Base-by-base conservation (phyloP, 768 basidiomycete genomes). In the Pulveroboletus sp. region DNA sequence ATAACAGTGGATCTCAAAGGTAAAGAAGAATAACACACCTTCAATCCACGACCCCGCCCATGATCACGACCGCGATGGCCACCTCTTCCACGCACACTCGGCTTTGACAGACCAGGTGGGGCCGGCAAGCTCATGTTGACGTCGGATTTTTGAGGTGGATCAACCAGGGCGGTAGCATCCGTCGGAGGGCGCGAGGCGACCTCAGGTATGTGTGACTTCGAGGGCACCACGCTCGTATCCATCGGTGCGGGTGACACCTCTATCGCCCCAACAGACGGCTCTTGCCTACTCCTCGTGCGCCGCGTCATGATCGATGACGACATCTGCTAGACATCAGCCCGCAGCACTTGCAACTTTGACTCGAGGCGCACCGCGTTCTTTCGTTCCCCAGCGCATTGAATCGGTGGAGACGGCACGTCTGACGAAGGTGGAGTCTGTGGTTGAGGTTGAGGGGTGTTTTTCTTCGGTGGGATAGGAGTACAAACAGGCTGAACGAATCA, bases 61-160 rank as follows among this genome's bases (percentile, higher is more conserved):
- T 29, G 27, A 42, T 5, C 6, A 36, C 22, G 31, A 12, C 1
- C 3, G 36, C 24, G 26, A 20, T 24, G 10, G 14, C 0, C 2
- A 22, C 12, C 14, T 27, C 5, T 34, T 34, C 30, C n/a, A 38
- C 40, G 50, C 10, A 16, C 17, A 36, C 2, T 19, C 8, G 42
- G 54, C 20, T 14, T 50, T 7, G 54, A 2, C 11, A 56, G 22
- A 27, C 53, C 54, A 1, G 63, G 50, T 0, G 62, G 51, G 16
- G 42, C 14, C n/a, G 57, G 47, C 19, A 57, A 22, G 29, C 14
- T 53, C 11, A 30, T 47, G 13, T n/a, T 34, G 12, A 8, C 23
- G 13, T n/a, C 31, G 13, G 6, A 20, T 12, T 43, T 41, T 17
- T 22, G 24, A 5, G 41, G 19, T 8, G 49, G n/a, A 4, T 24